A percentile compares a stretch with the other conserved stretches of the same genome.
Conservation (phyloP, 768 basidiomycete genomes). For the Leccinum broughii region DNA sequence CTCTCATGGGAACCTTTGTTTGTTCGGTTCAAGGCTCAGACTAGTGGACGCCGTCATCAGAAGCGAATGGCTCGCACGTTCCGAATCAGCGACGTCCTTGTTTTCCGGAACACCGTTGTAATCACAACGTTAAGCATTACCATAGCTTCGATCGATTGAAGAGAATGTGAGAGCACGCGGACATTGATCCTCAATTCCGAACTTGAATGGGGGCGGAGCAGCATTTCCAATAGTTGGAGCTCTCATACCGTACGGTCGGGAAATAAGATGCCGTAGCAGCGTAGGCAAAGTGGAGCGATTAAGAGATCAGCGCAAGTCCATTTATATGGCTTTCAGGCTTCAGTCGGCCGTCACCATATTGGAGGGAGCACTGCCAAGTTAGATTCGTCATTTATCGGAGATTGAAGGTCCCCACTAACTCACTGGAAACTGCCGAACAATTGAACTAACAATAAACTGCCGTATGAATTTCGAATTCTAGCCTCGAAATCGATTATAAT, state of each 20-base stretch:
- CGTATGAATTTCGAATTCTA: not conserved
- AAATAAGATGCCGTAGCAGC: constrained; percentile 17
- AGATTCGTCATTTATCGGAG: not conserved
- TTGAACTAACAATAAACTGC: not conserved
- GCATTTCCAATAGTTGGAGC: not conserved
- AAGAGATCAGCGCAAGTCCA: constrained; percentile 3
- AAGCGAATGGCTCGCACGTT: not conserved
- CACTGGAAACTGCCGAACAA: not conserved
- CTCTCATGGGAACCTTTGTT: not conserved
- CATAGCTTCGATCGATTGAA: not conserved
- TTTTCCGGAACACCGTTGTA: not conserved
- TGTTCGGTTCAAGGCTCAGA: not conserved
- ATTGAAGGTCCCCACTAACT: not conserved
- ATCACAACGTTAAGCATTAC: not conserved
- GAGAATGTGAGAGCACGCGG: not conserved
- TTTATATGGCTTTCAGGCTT: constrained; percentile 1
- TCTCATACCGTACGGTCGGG: constrained; percentile 1
- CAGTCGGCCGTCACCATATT: not conserved
- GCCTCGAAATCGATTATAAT: not conserved
- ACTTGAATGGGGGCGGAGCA: not conserved
- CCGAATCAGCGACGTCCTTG: not conserved
- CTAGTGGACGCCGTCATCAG: not conserved
- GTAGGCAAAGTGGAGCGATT: constrained; percentile 1
- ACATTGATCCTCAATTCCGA: constrained; percentile 4
- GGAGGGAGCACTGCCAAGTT: not conserved